phyloP scores from a whole-genome alignment of 768 basidiomycete species.

The Panaeolus cyanescens region DNA sequence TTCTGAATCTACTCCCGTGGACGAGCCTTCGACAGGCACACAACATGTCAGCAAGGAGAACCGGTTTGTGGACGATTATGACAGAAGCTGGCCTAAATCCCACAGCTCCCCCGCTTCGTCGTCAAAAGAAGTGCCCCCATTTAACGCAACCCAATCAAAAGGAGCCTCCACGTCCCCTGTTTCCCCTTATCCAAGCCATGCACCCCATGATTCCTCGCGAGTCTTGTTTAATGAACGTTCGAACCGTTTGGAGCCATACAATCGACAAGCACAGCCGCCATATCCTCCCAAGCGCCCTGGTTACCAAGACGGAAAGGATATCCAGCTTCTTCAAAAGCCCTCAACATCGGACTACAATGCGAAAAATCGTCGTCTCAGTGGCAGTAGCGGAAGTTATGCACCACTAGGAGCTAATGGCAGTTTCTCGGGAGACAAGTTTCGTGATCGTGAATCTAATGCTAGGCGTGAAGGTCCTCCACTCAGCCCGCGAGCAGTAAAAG shows the following conservation, averaged over 20 bases:
- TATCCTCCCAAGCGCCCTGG: conserved; percentile 44
- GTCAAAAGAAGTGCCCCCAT: conserved; percentile 40
- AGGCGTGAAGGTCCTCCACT: conserved; percentile 41
- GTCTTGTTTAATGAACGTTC: conserved; percentile 96
- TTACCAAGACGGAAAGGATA: conserved; percentile 43
- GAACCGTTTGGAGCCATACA: conserved; percentile 86
- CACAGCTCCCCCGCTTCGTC: conserved; percentile 47
- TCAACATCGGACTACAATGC: conserved; percentile 27
- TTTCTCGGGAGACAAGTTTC: conserved; percentile 18
- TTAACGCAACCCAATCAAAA: conserved; percentile 18
- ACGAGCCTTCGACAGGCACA: conserved; percentile 20
- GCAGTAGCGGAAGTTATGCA: conserved; percentile 26
- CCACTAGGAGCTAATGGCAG: conserved; percentile 22
- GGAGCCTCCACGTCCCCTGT: conserved; percentile 32
- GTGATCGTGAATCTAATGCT: conserved; percentile 26
- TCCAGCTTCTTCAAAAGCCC: conserved; percentile 67
- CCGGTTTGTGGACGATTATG: conserved; percentile 91
- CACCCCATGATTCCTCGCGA: conserved; percentile 61
- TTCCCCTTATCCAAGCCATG: conserved; percentile 38
- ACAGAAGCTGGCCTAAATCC: conserved; percentile 92
- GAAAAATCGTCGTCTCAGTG: conserved; percentile 35
- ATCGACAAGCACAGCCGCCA: conserved; percentile 42
- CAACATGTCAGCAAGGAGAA: conserved; percentile 80
- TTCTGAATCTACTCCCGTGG: conserved; percentile 29
- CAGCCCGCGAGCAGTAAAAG: conserved; percentile 36